Evolutionary conservation across 257 asterid genomes (phyloP).

Genomic region (Cynanchum wilfordii): DNA sequence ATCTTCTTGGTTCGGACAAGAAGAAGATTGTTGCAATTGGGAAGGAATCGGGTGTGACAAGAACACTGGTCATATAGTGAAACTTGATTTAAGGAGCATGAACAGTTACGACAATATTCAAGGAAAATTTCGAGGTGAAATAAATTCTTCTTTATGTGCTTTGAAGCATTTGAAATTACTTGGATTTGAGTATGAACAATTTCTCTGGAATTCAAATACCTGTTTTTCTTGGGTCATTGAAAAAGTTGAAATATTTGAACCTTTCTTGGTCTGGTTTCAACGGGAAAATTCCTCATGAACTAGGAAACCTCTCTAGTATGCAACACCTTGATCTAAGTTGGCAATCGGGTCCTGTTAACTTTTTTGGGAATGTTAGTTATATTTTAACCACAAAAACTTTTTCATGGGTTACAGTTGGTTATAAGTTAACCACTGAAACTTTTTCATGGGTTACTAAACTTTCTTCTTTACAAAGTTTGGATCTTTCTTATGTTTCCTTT

Average conservation of each 20-base stretch:
- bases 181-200: constrained; percentile 26
- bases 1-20: constrained; percentile 15
- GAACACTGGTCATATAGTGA: too few species aligned
- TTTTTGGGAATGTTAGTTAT: too few species aligned
- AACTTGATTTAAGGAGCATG: too few species aligned
- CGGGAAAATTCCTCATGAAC: constrained; percentile 8
- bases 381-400: too few species aligned
- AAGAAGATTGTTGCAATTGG: constrained; percentile 22
- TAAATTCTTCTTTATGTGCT: too few species aligned
- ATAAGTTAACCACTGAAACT: not conserved
- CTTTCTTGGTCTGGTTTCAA: constrained; percentile 17
- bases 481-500: not conserved
- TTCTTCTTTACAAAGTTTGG: constrained; percentile 14
- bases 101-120: too few species aligned
- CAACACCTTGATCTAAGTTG: constrained; percentile 15
- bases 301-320: constrained; percentile 25
- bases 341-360: too few species aligned
- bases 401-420: too few species aligned
- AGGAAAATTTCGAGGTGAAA: too few species aligned
- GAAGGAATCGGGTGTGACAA: too few species aligned
- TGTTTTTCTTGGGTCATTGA: constrained; percentile 14
- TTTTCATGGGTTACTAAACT: constrained; percentile 16
- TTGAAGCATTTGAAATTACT: constrained; percentile 18
- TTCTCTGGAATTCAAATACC: constrained; percentile 7
- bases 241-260: constrained; percentile 16